A percentile compares a stretch with the other conserved stretches of the same genome.
Evolutionary conservation across 495 filamentous ascomycete genomes (phyloP).

Genomic region (Xylaria venustula): DNA sequence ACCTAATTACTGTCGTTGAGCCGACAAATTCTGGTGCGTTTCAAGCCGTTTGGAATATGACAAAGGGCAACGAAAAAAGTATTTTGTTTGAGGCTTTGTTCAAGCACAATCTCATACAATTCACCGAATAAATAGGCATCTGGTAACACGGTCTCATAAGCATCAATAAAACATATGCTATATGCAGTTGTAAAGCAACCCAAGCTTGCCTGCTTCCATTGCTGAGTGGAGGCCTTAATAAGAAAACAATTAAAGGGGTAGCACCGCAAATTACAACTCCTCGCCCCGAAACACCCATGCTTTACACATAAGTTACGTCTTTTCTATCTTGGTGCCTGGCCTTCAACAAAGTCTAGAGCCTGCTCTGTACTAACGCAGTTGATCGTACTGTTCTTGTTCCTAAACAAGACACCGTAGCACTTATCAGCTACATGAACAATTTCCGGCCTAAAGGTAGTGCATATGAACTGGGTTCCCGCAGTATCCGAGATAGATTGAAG

Average conservation of each 20-base stretch:
- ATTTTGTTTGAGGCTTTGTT: not conserved
- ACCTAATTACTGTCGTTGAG: no score
- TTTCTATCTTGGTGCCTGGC: conserved; percentile 42
- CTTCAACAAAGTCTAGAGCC: conserved; percentile 91
- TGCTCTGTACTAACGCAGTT: conserved; percentile 85
- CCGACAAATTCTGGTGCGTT: no score
- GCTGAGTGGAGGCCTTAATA: not conserved
- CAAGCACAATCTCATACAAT: not conserved
- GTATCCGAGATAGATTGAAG: conserved; percentile 70
- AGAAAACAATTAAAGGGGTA: not conserved
- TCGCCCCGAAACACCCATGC: not conserved
- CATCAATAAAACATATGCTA: conserved; percentile 8
- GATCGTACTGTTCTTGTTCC: conserved; percentile 88
- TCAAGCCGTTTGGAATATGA: no score
- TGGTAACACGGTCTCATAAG: conserved; percentile 6
- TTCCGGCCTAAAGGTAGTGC: conserved; percentile 95
- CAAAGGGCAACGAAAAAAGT: no score
- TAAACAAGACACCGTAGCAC: conserved; percentile 94
- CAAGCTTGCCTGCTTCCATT: not conserved
- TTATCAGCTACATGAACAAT: conserved; percentile 95
- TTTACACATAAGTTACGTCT: not conserved
- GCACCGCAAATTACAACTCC: conserved; percentile 10
- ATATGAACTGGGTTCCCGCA: conserved; percentile 68
- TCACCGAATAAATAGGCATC: not conserved
- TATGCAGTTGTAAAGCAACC: conserved; percentile 1